A percentile compares a stretch with the other conserved stretches of the same genome.
Evolutionary conservation across 805 yeast species (phyloP).

Genomic region (Suhomyces canberraensis): DNA sequence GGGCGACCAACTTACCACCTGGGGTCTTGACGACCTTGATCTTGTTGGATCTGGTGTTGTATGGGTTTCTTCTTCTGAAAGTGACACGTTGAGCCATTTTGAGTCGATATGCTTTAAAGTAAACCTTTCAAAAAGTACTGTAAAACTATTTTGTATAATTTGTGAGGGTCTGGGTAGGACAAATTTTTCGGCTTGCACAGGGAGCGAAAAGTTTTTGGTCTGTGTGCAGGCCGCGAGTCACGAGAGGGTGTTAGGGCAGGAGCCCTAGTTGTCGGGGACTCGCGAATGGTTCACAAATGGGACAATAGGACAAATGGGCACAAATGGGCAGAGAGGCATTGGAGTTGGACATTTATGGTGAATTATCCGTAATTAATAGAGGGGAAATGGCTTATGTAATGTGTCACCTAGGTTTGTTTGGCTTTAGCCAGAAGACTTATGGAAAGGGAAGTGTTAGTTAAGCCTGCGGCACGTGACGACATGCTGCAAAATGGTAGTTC

Average conservation of each 20-base stretch:
- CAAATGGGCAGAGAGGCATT: too few relatives aligned
- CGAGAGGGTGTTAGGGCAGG: conserved; percentile 11
- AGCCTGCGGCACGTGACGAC: too few relatives aligned
- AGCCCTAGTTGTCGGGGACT: too few relatives aligned
- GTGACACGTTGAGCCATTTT: conserved; percentile 99
- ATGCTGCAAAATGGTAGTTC: too few relatives aligned
- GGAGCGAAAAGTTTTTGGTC: conserved; percentile 2
- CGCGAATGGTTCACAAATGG: too few relatives aligned
- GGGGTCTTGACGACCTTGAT: conserved; percentile 99
- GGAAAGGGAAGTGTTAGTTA: too few relatives aligned
- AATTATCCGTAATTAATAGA: too few relatives aligned
- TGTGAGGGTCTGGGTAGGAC: conserved; percentile 2
- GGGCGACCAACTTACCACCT: conserved; percentile 98
- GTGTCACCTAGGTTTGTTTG: too few relatives aligned
- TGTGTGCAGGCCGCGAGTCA: conserved; percentile 6
- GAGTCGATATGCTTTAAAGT: conserved; percentile 19
- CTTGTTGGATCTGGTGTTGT: conserved; percentile 99
- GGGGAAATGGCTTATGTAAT: too few relatives aligned
- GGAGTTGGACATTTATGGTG: too few relatives aligned
- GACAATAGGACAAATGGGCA: too few relatives aligned
- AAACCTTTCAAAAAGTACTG: conserved; percentile 12
- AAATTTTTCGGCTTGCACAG: conserved; percentile 6
- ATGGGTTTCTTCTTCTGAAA: conserved; percentile 98
- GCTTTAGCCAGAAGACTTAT: too few relatives aligned
- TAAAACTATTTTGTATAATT: conserved; percentile 7